These are phyloP conservation scores for Suhomyces ambrosiae DNA, from an alignment of 1,139 yeast genomes.

Conservation along the genomic window DNA sequence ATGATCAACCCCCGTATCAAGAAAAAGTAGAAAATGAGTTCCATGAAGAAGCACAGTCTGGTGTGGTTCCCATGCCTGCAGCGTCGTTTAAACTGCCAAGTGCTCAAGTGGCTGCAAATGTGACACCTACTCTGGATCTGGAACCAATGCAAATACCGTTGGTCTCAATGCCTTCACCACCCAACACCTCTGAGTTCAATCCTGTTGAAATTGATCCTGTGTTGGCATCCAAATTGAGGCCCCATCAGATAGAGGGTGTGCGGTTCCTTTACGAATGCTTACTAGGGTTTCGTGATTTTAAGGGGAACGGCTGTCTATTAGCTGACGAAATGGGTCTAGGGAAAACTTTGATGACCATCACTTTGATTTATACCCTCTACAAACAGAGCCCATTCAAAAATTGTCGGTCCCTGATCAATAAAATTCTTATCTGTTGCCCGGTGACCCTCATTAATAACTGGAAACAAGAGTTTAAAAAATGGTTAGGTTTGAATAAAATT, in stretches of 20 bases:
- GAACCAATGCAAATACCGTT: no score
- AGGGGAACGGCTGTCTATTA: conserved; percentile 67
- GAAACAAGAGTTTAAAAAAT: conserved; percentile 84
- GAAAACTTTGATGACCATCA: conserved; percentile 83
- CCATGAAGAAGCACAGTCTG: no score
- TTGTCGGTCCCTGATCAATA: conserved; percentile 44
- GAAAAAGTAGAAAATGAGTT: no score
- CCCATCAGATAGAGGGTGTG: conserved; percentile 87
- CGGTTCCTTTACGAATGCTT: conserved; percentile 78
- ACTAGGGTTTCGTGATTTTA: conserved; percentile 61
- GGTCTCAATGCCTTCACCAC: conserved; percentile 9
- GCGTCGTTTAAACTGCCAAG: no score
- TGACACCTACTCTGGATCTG: no score
- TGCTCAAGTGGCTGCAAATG: neutral
- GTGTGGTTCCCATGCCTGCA: no score
- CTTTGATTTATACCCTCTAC: conserved; percentile 80
- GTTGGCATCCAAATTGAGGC: conserved; percentile 58
- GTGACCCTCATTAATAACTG: conserved; percentile 88
- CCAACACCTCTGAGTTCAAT: neutral
- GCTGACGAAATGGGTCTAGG: conserved; percentile 99
- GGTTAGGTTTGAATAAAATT: conserved; percentile 74
- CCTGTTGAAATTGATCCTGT: conserved; percentile 62
- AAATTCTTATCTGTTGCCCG: conserved; percentile 85
- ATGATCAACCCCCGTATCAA: no score
- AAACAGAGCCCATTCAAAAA: conserved; percentile 64